phyloP scores from a whole-genome alignment of 2,329 filamentous ascomycete species.

The Aspergillus hortae region DNA sequence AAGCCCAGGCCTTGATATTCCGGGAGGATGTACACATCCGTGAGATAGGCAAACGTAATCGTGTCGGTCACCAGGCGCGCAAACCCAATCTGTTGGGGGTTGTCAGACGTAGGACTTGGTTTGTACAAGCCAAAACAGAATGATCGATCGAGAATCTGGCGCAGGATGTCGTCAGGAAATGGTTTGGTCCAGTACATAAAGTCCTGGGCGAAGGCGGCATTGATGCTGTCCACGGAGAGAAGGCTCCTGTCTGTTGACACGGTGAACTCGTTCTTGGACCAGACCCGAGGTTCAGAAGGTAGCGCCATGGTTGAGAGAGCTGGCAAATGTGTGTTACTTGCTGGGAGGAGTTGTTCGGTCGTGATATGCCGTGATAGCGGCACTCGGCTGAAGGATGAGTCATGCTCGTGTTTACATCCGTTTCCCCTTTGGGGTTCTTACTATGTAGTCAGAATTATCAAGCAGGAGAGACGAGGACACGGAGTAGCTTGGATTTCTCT shows the following conservation, averaged over 20 bases:
- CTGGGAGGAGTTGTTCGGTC: too few species aligned
- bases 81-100: constrained; percentile 51
- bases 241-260: constrained; percentile 59
- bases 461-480: too few species aligned
- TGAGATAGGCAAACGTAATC: constrained; percentile 65
- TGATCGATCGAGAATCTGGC: constrained; percentile 55
- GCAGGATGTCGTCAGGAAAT: constrained; percentile 48
- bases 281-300: constrained; percentile 5
- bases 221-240: constrained; percentile 54
- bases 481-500: too few species aligned
- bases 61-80: constrained; percentile 66
- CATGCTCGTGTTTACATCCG: not conserved
- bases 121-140: constrained; percentile 59
- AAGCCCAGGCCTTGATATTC: constrained; percentile 60
- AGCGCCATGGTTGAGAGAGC: constrained; percentile 7
- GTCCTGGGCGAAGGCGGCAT: constrained; percentile 54
- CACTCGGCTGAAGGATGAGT: not conserved
- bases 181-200: constrained; percentile 60
- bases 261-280: constrained; percentile 11
- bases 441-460: too few species aligned
- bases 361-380: too few species aligned
- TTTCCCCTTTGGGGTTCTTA: not conserved
- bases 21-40: constrained; percentile 64
- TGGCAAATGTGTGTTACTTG: too few species aligned
- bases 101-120: constrained; percentile 10